Base-by-base conservation (phyloP, 768 basidiomycete species). In the Tylopilus felleus region DNA sequence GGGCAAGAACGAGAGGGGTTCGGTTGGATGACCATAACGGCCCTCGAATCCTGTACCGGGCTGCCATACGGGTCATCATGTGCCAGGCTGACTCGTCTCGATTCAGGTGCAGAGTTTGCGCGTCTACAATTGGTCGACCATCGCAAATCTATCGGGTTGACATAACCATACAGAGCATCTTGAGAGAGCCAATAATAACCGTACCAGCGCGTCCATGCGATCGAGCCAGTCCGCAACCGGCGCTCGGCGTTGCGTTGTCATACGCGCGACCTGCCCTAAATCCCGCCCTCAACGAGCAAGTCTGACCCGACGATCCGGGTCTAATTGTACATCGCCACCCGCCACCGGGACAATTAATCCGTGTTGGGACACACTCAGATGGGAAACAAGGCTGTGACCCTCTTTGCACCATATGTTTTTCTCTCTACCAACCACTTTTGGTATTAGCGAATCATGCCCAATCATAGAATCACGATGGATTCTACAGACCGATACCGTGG, bases 401-500 rank as follows among this genome's bases (percentile, higher is more conserved):
- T 33, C 60, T 55, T 41, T 49, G 54, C 52, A 40, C 19, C 48
- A 55, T 54, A 53, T 59, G 46, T 59, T 53, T n/a, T 50, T 40
- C 8, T 17, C 16, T 35, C 33, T 16, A 5, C 35, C 23, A 53
- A 38, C 49, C 25, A 25, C 13, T 53, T 65, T 54, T 36, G 55
- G 52, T 5, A 55, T 43, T 27, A 50, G 48, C 49, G 48, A 54
- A 36, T 59, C 58, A 33, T 41, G 41, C 28, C 29, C 57, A 59
- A 60, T 72, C 78, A 86, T 61, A 86, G 72, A 38, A 86, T 77
- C 55, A 85, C 82, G 60, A 86, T 78, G 51, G 74, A 78, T 44
- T 79, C 77, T 45, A 78, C 75, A 12, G 80, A 66, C 60, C 73
- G 83, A 73, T 91, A 90, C 66, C 83, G 80, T 33, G 85, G 74